A percentile compares a stretch with the other conserved stretches of the same genome.
phyloP scores from a whole-genome alignment of 192 early-diverging fungal species.

The Coemansia sp. region DNA sequence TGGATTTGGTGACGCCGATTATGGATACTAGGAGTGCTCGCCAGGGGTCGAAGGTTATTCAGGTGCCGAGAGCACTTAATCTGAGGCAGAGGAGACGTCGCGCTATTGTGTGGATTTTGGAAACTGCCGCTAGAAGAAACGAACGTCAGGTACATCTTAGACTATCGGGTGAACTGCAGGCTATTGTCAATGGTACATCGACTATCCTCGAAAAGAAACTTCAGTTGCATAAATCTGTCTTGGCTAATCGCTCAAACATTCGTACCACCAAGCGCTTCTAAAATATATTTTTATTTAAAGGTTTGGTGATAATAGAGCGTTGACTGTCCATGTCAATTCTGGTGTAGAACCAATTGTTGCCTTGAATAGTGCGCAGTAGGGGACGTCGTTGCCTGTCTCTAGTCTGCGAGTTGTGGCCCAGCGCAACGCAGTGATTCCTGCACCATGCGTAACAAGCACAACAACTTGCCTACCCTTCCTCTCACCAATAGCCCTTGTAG shows the following conservation, averaged over 20 bases:
- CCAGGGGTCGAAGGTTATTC: slow-evolving; percentile 81
- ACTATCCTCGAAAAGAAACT: slow-evolving; percentile 73
- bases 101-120: slow-evolving; percentile 87
- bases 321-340: slow-evolving; percentile 27
- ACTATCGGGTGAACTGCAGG: slow-evolving; percentile 79
- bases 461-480: slow-evolving; percentile 6
- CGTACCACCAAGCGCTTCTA: slow-evolving; percentile 19
- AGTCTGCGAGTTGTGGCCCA: slow-evolving; percentile 46
- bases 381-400: slow-evolving; percentile 21
- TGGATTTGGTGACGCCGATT: slow-evolving; percentile 75
- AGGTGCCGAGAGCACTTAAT: slow-evolving; percentile 77
- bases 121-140: slow-evolving; percentile 66
- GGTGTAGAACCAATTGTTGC: slow-evolving; percentile 24
- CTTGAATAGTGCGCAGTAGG: slow-evolving; percentile 42
- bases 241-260: slow-evolving; percentile 81
- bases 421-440: slow-evolving; percentile 37
- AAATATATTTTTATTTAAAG: slow-evolving; percentile 7
- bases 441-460: slow-evolving; percentile 53
- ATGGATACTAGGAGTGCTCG: slow-evolving; percentile 72
- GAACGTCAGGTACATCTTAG: slow-evolving; percentile 70
- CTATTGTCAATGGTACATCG: slow-evolving; percentile 74
- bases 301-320: slow-evolving; percentile 17
- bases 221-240: slow-evolving; percentile 76
- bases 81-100: slow-evolving; percentile 73
- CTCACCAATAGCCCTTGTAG: slow-evolving; percentile 9